Evolutionary conservation across 306 rosid species (phyloP).

Genomic region (Acacia melanoxylon): DNA sequence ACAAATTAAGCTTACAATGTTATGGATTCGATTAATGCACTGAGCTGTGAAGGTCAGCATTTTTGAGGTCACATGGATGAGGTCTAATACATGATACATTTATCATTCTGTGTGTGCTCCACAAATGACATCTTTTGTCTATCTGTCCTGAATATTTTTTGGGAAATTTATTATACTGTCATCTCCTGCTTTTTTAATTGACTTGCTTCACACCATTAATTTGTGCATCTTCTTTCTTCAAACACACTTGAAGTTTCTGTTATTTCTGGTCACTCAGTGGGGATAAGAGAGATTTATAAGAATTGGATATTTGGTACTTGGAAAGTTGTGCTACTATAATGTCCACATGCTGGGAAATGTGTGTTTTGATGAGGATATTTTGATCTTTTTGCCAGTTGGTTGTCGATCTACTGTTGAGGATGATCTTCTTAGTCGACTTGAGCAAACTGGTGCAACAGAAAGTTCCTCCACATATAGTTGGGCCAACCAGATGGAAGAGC

Average conservation of each 20-base stretch:
- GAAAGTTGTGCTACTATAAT: not conserved
- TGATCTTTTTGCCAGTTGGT: conserved; percentile 46
- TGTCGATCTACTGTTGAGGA: conserved; percentile 45
- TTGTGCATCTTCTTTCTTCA: not conserved
- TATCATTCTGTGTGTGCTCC: not conserved
- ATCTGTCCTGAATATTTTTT: not conserved
- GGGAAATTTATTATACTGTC: not conserved
- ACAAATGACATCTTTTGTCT: not conserved
- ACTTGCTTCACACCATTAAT: not conserved
- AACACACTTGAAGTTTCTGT: not conserved
- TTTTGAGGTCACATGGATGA: not conserved
- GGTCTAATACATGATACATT: not conserved
- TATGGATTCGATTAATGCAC: not conserved
- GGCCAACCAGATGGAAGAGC: conserved; percentile 43
- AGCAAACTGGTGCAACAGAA: conserved; percentile 69
- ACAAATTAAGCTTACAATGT: not conserved
- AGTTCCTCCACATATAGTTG: conserved; percentile 48
- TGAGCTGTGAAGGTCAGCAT: not conserved
- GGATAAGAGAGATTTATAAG: not conserved
- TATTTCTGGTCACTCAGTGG: not conserved
- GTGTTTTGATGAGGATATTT: not conserved
- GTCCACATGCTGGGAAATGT: not conserved
- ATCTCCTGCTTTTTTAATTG: not conserved
- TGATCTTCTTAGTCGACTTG: conserved; percentile 58
- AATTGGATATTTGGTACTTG: not conserved